Base-by-base conservation (phyloP, 1,139 yeast species). In the Magnusiomyces clavatus region DNA sequence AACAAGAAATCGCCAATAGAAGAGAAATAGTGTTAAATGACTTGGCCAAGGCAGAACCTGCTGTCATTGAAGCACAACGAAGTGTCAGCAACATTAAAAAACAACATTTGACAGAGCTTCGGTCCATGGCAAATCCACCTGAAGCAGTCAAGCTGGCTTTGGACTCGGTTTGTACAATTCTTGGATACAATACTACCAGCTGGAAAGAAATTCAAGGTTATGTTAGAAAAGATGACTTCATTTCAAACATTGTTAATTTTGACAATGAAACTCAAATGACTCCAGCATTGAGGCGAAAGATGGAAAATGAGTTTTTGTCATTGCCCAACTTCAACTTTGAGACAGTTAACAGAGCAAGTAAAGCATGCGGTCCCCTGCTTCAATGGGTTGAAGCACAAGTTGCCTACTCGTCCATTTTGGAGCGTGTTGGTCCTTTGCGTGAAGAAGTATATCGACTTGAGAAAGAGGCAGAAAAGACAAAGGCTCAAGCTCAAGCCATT, bases 41-140 rank as follows among this genome's bases (percentile, higher is more conserved):
- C 53, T 74, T 92, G 39, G 82, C 79, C 16, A 70, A 74, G 10
- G 95, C 92, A 0, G 95, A 88, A 61, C 96, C 97, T 0, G 85
- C 94, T 1, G 84, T 90, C 5, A 58, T 78, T 2, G 95, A 85
- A 58, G 97, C 97, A 0, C 87, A 84, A 61, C 71, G 78, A 56
- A 95, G 96, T 29, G 97, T 92, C 14, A 86, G 86, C 59, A 86
- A 87, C 61, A 92, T 92, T 58, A 89, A 89, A 67, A 92, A 90
- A 65, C 95, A 87, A 57, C 97, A 92, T 62, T 73, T 92, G 46
- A 86, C 95, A 0, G 98, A 92, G 66, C 72, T 92, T 41, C 73
- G 96, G 61, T 84, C 96, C 39, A 86, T 92, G 95, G 69, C 80
- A 3, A 87, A 88, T 57, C 98, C 98, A 0, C 98, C 98, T 0